Evolutionary conservation across 257 asterid species (phyloP), one percentile per base, ranked within the genome.

Genomic region (Lavandula angustifolia): DNA sequence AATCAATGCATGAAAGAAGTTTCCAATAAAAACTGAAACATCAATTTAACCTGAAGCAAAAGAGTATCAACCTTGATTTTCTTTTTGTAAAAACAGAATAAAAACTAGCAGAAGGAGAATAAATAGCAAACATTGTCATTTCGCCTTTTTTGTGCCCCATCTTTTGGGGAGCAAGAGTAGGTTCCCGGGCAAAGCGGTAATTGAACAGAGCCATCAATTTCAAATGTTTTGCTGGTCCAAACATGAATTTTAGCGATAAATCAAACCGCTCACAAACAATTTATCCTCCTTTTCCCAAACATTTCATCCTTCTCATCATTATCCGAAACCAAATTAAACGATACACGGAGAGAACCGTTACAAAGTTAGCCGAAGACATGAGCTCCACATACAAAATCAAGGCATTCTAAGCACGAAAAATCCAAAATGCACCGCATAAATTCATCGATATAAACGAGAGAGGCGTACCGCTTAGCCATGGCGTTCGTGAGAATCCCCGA

Each of bases 391-490:
- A 8, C 7, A 8, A 14, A 49, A 51, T 27, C n/a, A 31, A 7
- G 60, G 27, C 58, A 47, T 9, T n/a, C 6, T 22, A 67, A 44
- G 27, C 54, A 54, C 2, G 32, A 27, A 40, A 6, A 31, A 43
- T 10, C 2, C 9, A 7, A 16, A 41, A 61, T 13, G n/a, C 29
- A 37, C 5, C 2, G 41, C 38, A 29, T 9, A 29, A 35, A 51
- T 54, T 43, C 35, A 54, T 31, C 0, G n/a, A 2, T 38, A n/a
- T 4, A 14, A 32, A 7, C 10, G 7, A 32, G 35, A 32, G 35
- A 6, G 9, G 38, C 75, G 35, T 51, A 77, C 82, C 76, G 73
- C 55, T 77, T 77, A 49, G 82, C 70, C 82, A 77, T 76, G 73
- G 69, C 73, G 63, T 42, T 54, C 70, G 62, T 59, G 73, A 60